Evolutionary conservation across 2,329 filamentous ascomycete species (phyloP).

Genomic region (Myriangium duriaei): DNA sequence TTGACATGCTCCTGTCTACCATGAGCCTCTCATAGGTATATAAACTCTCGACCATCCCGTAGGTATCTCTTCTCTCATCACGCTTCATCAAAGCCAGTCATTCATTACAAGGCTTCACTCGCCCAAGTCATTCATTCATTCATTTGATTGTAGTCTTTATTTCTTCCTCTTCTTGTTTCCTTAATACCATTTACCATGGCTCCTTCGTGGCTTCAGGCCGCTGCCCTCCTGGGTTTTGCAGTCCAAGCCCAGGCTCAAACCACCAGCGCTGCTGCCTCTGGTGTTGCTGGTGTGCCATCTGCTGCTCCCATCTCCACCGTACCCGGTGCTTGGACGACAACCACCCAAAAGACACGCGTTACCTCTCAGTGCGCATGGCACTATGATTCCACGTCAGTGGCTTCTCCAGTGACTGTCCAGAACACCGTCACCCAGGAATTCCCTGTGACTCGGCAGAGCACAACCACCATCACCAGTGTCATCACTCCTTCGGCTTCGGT

Average conservation of each 20-base stretch:
- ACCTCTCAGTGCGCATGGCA: background rate
- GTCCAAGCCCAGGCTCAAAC: background rate
- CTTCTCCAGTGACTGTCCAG: constrained; percentile 1
- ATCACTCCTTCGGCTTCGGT: constrained; percentile 1
- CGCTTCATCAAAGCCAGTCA: background rate
- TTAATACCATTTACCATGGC: background rate
- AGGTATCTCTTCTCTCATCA: background rate
- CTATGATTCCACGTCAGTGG: background rate
- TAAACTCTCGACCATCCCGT: background rate
- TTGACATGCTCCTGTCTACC: too few relatives aligned
- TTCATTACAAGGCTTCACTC: constrained; percentile 1
- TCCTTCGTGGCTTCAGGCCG: constrained; percentile 1
- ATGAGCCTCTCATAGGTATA: background rate
- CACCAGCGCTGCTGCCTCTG: background rate
- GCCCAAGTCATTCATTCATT: constrained; percentile 4
- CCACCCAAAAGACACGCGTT: background rate
- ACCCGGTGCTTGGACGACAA: background rate
- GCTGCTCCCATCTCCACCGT: background rate
- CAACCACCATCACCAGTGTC: background rate
- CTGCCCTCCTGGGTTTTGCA: constrained; percentile 1
- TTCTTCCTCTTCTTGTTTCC: background rate
- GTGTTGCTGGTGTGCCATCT: background rate
- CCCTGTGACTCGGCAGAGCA: constrained; percentile 2
- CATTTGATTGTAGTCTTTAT: too few relatives aligned
- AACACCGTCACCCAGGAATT: constrained; percentile 4